Conservation (phyloP, 352 stramenopile genomes). For the Phytophthora meadii region DNA sequence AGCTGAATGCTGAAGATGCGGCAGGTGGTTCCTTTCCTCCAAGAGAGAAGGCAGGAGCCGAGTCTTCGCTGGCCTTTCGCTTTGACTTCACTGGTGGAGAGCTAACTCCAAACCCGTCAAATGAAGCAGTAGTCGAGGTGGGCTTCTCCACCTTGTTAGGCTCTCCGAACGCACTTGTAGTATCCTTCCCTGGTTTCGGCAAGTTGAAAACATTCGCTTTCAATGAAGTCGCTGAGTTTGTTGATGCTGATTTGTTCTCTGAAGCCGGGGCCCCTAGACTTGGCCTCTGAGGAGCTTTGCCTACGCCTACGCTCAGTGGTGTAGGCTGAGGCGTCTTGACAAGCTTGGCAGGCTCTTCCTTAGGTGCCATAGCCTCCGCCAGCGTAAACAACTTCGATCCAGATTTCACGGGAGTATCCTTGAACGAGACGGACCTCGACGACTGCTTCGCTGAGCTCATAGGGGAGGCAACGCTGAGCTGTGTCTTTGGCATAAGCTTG, state of each 20-base stretch:
- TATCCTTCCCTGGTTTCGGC: slow-evolving; percentile 26
- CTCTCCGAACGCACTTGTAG: slow-evolving; percentile 14
- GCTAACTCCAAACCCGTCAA: slow-evolving; percentile 26
- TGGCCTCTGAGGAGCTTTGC: slow-evolving; percentile 51
- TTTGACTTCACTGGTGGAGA: slow-evolving; percentile 35
- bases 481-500: slow-evolving; percentile 74
- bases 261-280: slow-evolving; percentile 34
- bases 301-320: slow-evolving; percentile 40
- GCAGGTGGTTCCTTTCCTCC: slow-evolving; percentile 36
- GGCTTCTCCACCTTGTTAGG: slow-evolving; percentile 12
- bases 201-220: slow-evolving; percentile 38
- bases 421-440: slow-evolving; percentile 59
- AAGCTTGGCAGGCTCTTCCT: slow-evolving; percentile 59
- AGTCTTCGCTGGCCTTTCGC: slow-evolving; percentile 12
- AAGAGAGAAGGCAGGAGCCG: slow-evolving; percentile 32
- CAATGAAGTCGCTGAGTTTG: slow-evolving; percentile 7
- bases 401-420: slow-evolving; percentile 59
- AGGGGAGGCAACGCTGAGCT: slow-evolving; percentile 72
- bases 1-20: slow-evolving; percentile 34
- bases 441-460: slow-evolving; percentile 58
- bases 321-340: slow-evolving; percentile 52
- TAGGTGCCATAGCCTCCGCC: slow-evolving; percentile 63
- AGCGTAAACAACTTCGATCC: slow-evolving; percentile 67
- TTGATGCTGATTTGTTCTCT: slow-evolving; percentile 19
- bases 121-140: slow-evolving; percentile 8